Evolutionary conservation across 2,329 filamentous ascomycete species (phyloP), one percentile per base, ranked within the genome.

Genomic region (Dryadomyces sulphureus): DNA sequence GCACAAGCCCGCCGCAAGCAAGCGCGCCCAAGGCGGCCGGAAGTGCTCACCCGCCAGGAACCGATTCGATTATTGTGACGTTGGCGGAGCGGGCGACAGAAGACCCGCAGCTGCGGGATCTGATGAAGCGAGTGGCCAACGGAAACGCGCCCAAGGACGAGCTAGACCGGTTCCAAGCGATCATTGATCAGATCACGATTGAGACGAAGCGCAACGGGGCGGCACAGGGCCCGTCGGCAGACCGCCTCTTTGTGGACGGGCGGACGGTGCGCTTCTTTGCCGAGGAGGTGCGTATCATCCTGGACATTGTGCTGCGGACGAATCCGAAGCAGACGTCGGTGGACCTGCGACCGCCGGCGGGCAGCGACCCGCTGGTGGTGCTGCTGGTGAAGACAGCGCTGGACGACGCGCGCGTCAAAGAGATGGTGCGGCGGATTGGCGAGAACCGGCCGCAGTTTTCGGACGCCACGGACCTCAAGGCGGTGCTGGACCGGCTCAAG

Each of bases 71-170:
- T 38, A 90, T 92, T 47, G 80, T 87, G 43, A 78, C 84, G 52
- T 65, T 92, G 22, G 85, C 85, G 0, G 81, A 85, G 54, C 77
- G 77, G 52, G 85, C 85, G 7, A 83, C 81, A 0, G 77, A 75
- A 22, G 82, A 92, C 57, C 72, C 78, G 0, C 72, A 81, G 46
- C 66, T 92, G 9, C 80, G 87, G 48, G 78, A 82, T 32, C 67
- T 92, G 0, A 92, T 92, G 85, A 86, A 86, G 59, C 77, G 84
- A 45, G 85, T 92, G 1, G 85, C 85, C 0, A 78, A 80, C 24
- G 84, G 84, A 1, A 73, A 81, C 53, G 85, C 85, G 0, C 77
- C 75, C 12, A 73, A 77, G 34, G 73, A 78, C 14, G 83, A 92
- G 58, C 64, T 92, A 12, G 77, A 77, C 41, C 75, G 79, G 50